These are phyloP conservation scores for Sugiyamaella lignohabitans DNA, from an alignment of 805 yeast species.

Conservation along the genomic window DNA sequence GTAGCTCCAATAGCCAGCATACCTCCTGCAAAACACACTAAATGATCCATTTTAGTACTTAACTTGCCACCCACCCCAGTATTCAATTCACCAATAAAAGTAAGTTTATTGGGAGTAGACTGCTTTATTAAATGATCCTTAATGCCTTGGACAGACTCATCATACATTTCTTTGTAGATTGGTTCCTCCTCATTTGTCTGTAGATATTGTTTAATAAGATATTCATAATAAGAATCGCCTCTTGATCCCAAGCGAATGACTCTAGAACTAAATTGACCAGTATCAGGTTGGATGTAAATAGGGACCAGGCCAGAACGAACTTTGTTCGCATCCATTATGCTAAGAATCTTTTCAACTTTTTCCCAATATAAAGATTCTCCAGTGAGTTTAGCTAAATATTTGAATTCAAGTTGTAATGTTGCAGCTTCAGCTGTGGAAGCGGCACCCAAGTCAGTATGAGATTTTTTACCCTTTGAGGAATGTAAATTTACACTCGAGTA, in stretches of 20 bases:
- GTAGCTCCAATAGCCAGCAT: conserved; percentile 86
- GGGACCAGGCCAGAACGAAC: conserved; percentile 77
- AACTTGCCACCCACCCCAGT: conserved; percentile 55
- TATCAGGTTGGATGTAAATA: conserved; percentile 66
- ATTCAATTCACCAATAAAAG: conserved; percentile 73
- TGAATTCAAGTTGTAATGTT: conserved; percentile 80
- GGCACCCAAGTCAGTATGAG: conserved; percentile 67
- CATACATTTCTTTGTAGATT: conserved; percentile 66
- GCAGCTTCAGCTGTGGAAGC: conserved; percentile 87
- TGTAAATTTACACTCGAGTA: conserved; percentile 69
- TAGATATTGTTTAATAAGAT: conserved; percentile 74
- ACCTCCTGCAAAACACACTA: conserved; percentile 89
- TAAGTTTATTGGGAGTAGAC: conserved; percentile 55
- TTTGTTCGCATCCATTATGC: conserved; percentile 56
- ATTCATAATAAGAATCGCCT: conserved; percentile 92
- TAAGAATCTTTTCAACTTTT: conserved; percentile 65
- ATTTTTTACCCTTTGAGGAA: conserved; percentile 52
- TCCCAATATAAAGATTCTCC: conserved; percentile 78
- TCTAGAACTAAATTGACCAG: conserved; percentile 59
- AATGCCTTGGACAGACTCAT: conserved; percentile 71
- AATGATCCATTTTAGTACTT: conserved; percentile 80
- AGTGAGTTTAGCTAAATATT: conserved; percentile 71
- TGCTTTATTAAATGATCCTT: conserved; percentile 55
- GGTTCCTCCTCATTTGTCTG: conserved; percentile 60
- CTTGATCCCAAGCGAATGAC: conserved; percentile 79